Evolutionary conservation across 345 rosid species (phyloP).

Genomic region (Populus pruinosa): DNA sequence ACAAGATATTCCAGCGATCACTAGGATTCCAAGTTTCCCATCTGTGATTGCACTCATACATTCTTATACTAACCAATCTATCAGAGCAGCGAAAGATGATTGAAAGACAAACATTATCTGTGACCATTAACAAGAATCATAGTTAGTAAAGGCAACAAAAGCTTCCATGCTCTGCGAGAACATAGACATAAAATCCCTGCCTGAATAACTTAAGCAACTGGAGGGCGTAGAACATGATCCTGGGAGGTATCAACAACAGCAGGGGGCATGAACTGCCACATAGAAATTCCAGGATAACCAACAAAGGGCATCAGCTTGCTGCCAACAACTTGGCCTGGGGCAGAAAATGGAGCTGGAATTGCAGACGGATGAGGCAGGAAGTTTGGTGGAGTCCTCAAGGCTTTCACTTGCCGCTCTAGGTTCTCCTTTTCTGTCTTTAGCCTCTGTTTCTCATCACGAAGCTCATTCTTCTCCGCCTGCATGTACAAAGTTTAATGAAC

Average conservation of each 20-base stretch:
- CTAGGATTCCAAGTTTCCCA: background rate
- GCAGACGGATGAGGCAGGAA: constrained; percentile 9
- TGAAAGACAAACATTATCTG: background rate
- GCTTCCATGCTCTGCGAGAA: background rate
- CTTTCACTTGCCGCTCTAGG: constrained; percentile 18
- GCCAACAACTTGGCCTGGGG: constrained; percentile 20
- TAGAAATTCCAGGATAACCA: constrained; percentile 27
- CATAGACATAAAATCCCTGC: background rate
- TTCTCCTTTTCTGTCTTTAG: constrained; percentile 25
- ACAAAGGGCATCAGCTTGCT: constrained; percentile 20
- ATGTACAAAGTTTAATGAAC: background rate
- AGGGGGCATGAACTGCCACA: constrained; percentile 33
- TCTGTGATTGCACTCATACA: background rate
- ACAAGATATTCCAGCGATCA: background rate
- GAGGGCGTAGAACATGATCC: constrained; percentile 20
- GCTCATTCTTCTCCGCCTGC: constrained; percentile 32
- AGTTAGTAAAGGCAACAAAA: background rate
- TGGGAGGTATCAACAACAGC: constrained; percentile 23
- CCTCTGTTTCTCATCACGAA: constrained; percentile 30
- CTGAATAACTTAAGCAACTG: constrained; percentile 19
- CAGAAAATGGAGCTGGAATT: constrained; percentile 18
- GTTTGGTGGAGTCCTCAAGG: constrained; percentile 2
- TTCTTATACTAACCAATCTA: background rate
- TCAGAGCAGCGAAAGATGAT: background rate
- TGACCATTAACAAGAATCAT: background rate